Conservation (phyloP, 768 basidiomycete genomes). For the Daedaleopsis nitida region DNA sequence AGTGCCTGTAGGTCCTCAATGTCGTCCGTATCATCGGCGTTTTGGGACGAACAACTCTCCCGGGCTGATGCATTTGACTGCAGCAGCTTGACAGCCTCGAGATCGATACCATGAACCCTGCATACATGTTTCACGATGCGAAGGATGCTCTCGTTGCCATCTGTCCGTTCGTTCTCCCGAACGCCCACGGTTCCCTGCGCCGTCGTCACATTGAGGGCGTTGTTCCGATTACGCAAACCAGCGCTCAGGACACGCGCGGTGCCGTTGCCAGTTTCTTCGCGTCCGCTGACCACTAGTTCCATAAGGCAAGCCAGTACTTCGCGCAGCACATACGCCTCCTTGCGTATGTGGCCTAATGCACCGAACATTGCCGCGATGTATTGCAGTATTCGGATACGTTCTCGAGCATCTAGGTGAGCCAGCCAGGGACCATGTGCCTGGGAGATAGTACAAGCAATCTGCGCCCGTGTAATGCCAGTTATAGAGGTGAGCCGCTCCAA, state of each 20-base stretch:
- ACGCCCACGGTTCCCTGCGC: slow-evolving; percentile 64
- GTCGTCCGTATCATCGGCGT: slow-evolving; percentile 21
- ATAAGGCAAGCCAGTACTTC: slow-evolving; percentile 85
- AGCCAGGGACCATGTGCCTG: slow-evolving; percentile 89
- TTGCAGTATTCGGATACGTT: slow-evolving; percentile 72
- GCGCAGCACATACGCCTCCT: slow-evolving; percentile 84
- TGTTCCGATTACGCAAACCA: slow-evolving; percentile 52
- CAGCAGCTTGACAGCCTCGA: slow-evolving; percentile 67
- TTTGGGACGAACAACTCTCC: slow-evolving; percentile 5
- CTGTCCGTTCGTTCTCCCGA: slow-evolving; percentile 69
- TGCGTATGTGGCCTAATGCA: slow-evolving; percentile 81
- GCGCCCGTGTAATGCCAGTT: slow-evolving; percentile 69
- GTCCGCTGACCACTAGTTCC: slow-evolving; percentile 84
- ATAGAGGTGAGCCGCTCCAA: slow-evolving; percentile 67
- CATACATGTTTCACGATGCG: slow-evolving; percentile 73
- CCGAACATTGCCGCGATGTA: slow-evolving; percentile 74
- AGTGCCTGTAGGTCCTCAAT: slow-evolving; percentile 43
- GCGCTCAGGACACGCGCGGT: slow-evolving; percentile 45
- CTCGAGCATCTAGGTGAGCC: slow-evolving; percentile 72
- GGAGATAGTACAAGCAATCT: slow-evolving; percentile 65
- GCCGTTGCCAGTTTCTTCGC: slow-evolving; percentile 60
- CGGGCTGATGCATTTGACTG: slow-evolving; percentile 12
- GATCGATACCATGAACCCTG: slow-evolving; percentile 77
- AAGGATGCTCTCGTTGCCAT: slow-evolving; percentile 84
- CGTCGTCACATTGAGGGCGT: slow-evolving; percentile 32